Base-by-base conservation (phyloP, 768 basidiomycete species). In the Phaeotremella skinneri region DNA sequence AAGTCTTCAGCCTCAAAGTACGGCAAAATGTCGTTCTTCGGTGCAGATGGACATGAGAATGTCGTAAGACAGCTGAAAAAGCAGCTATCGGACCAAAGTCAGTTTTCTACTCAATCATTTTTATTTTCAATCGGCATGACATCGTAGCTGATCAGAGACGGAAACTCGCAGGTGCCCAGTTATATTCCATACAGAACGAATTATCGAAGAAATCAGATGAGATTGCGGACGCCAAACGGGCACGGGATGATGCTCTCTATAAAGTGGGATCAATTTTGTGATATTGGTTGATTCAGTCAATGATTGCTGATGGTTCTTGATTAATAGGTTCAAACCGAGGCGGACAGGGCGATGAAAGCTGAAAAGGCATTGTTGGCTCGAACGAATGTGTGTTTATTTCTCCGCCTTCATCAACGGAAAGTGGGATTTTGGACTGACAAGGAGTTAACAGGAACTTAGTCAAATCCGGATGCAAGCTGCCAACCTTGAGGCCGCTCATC, bases 171-270 rank as follows among this genome's bases (percentile, higher is more conserved):
- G 76, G 75, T 58, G 61, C 63, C 29, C 64, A 75, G 41, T 50
- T 77, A 23, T 55, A 56, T 9, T 74, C 74, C 2, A 55, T 74
- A 4, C 56, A 69, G 52, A 76, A 76, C 54, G 77, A 78, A 53
- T 65, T 63, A 49, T 51, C 55, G 27, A 71, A 69, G 56, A 61
- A 61, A 27, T 16, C 25, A n/a, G 64, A 64, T 17, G 61, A 67
- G 48, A 45, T 74, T n/a, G 66, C 43, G 14, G 66, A 68, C 25
- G 65, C 63, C 14, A 54, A 62, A 37, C 57, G 58, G 32, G 63
- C 68, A 1, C 63, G 62, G 51, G 65, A 70, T 29, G 68, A 64
- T 9, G 71, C 74, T 11, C 26, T 68, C 45, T 73, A 72, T 59
- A 64, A 66, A 58, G 71, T 73, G 14, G 30, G 60, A 37, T 25